Percentiles rank a stretch among this genome's conserved stretches.
phyloP scores from a whole-genome alignment of 352 stramenopile genomes.

The Detonula confervacea region DNA sequence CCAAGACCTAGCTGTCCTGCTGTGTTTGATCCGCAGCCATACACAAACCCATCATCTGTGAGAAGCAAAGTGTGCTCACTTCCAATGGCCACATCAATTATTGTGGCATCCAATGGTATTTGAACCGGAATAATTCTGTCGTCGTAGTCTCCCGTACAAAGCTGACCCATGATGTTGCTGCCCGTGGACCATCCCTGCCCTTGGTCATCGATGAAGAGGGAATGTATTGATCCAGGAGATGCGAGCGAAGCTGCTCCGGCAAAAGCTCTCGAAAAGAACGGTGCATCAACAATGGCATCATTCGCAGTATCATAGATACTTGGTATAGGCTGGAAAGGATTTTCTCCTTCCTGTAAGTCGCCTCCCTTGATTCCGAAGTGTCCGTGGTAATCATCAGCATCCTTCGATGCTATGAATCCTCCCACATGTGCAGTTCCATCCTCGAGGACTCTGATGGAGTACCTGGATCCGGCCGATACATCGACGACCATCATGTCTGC shows the following conservation, averaged over 20 bases:
- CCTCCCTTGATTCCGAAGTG: constrained; percentile 34
- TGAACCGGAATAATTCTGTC: constrained; percentile 44
- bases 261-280: constrained; percentile 45
- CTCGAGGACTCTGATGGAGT: constrained; percentile 45
- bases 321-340: constrained; percentile 42
- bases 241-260: constrained; percentile 27
- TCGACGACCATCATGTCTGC: constrained; percentile 17
- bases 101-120: constrained; percentile 18
- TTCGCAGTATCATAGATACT: constrained; percentile 34
- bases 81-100: constrained; percentile 44
- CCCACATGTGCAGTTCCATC: constrained; percentile 51
- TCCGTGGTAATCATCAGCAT: constrained; percentile 49
- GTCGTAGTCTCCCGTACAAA: constrained; percentile 48
- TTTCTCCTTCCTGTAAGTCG: constrained; percentile 31
- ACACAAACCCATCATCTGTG: constrained; percentile 44
- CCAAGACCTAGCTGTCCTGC: constrained; percentile 48
- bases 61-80: constrained; percentile 53
- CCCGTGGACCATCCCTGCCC: constrained; percentile 46
- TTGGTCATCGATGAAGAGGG: constrained; percentile 52
- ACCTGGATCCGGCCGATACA: constrained; percentile 36
- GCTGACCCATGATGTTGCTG: constrained; percentile 49
- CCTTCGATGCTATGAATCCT: constrained; percentile 53
- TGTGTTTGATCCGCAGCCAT: constrained; percentile 57
- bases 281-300: constrained; percentile 32
- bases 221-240: constrained; percentile 45